phyloP scores from a whole-genome alignment of 768 basidiomycete genomes.

The Leucosporidium creatinivorum region DNA sequence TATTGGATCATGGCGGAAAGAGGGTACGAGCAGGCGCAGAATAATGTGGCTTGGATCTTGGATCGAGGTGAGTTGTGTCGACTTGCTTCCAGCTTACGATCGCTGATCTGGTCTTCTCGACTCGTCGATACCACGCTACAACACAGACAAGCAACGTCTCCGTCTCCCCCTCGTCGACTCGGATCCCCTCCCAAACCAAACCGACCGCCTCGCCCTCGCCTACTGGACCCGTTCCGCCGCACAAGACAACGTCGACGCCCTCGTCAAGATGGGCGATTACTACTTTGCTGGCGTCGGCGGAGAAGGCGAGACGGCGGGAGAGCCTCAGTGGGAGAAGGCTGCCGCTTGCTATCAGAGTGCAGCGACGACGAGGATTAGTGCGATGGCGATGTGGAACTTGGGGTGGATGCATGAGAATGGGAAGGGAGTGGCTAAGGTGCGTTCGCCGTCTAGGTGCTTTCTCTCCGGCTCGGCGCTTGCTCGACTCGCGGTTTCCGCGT shows the following conservation, averaged over 20 bases:
- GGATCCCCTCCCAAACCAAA: slow-evolving; percentile 50
- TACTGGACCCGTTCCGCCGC: slow-evolving; percentile 92
- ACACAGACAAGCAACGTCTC: slow-evolving; percentile 34
- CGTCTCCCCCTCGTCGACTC: slow-evolving; percentile 25
- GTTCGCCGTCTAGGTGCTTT: slow-evolving; percentile 20
- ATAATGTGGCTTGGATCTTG: slow-evolving; percentile 83
- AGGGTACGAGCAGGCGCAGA: slow-evolving; percentile 87
- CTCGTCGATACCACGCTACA: background rate
- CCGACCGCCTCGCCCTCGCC: slow-evolving; percentile 72
- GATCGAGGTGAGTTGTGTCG: slow-evolving; percentile 64
- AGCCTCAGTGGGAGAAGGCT: slow-evolving; percentile 72
- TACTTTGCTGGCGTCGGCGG: slow-evolving; percentile 84
- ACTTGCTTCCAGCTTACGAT: too few relatives aligned
- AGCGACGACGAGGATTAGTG: slow-evolving; percentile 82
- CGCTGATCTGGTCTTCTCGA: slow-evolving; percentile 49
- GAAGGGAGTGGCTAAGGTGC: slow-evolving; percentile 75
- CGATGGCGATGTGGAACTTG: slow-evolving; percentile 94
- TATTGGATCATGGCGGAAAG: slow-evolving; percentile 95
- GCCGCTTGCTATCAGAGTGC: slow-evolving; percentile 91
- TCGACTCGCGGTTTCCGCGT: too few relatives aligned
- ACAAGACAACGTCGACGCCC: slow-evolving; percentile 89
- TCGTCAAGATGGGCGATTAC: slow-evolving; percentile 97
- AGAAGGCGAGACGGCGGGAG: slow-evolving; percentile 55
- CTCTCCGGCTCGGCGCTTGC: background rate
- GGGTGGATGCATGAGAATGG: slow-evolving; percentile 99